Evolutionary conservation across 768 basidiomycete species (phyloP), one percentile per base, ranked within the genome.

Genomic region (Leucosporidium creatinivorum): DNA sequence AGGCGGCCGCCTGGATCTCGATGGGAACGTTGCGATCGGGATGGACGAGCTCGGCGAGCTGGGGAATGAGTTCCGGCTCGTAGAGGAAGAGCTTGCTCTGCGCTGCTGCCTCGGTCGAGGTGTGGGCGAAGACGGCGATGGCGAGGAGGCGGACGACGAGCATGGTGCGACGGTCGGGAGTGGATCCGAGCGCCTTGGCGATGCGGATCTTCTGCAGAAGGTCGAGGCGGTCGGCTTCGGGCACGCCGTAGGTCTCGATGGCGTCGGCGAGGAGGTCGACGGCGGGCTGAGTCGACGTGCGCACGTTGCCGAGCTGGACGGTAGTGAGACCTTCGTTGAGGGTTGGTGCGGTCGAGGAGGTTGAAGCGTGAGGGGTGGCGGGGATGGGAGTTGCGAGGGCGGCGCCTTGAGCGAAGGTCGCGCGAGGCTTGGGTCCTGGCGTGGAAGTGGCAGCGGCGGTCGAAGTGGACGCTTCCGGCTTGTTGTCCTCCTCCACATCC

Each of bases 1-100:
- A 83, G 21, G 93, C 89, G 2, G 89, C 87, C 3, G 87, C 88
- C 77, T 93, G 89, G 10, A 96, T 84, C 33, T 82, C 77, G 57
- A 86, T 80, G 13, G 88, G 85, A 31, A 94, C 83, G 26, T 63
- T 84, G 55, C 82, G 83, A 75, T 91, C 89, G 51, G 89, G 84
- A 74, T 91, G 89, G 50, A 98, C 82, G 28, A 98, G 83, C 74
- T 93, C 91, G 17, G 93, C 91, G 66, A 97, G 82, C 75, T 93
- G 90, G 1, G 83, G 80, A 73, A 96, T 86, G 61, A 98, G 82
- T 74, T 96, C 93, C 10, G 94, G 94, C 77, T 98, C 93, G 75
- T 92, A 93, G 17, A 98, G 83, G 81, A 98, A 94, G 52, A 98
- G 82, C 12, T 87, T 84, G 6, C 88, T 85, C 50, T 86, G 83